Conservation (phyloP, 441 rosid species). For the Melastoma candidum region DNA sequence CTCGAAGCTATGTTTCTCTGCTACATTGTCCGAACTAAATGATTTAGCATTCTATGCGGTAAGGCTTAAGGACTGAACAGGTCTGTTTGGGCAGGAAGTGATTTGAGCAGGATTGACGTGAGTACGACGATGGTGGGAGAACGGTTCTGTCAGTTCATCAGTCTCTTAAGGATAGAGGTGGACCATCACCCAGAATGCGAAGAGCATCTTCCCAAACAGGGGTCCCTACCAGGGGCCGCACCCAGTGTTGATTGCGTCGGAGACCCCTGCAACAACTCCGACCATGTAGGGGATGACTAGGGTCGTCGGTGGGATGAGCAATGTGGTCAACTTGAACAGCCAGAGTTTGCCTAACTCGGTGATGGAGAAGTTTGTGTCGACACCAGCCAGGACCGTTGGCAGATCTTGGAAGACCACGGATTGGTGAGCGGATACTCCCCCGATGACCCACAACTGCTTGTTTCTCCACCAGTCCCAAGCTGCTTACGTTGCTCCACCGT, state of each 20-base stretch:
- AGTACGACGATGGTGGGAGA: constrained; percentile 9
- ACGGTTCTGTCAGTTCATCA: constrained; percentile 16
- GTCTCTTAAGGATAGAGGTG: constrained; percentile 19
- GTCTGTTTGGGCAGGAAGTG: constrained; percentile 85
- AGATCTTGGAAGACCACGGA: constrained; percentile 16
- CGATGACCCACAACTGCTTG: constrained; percentile 18
- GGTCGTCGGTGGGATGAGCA: constrained; percentile 19
- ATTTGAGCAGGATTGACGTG: constrained; percentile 46
- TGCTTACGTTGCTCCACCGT: constrained; percentile 15
- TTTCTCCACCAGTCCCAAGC: constrained; percentile 17
- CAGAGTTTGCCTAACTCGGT: constrained; percentile 18
- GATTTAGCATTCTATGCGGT: constrained; percentile 77
- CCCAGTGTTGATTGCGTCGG: constrained; percentile 16
- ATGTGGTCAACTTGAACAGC: constrained; percentile 19
- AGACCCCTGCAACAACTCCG: constrained; percentile 15
- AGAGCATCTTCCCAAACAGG: constrained; percentile 17
- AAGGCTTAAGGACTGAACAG: constrained; percentile 77
- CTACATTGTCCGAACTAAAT: not conserved
- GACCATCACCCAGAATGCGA: constrained; percentile 17
- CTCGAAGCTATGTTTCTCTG: too few relatives aligned
- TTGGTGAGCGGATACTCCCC: constrained; percentile 15
- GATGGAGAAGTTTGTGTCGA: constrained; percentile 17
- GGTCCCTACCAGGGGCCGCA: constrained; percentile 16
- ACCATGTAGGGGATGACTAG: constrained; percentile 17
- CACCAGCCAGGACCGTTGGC: constrained; percentile 14